Percentiles rank a stretch among this genome's conserved stretches.
phyloP scores from a whole-genome alignment of 202 grass and related monocot genomes.

The Brachypodium distachyon region DNA sequence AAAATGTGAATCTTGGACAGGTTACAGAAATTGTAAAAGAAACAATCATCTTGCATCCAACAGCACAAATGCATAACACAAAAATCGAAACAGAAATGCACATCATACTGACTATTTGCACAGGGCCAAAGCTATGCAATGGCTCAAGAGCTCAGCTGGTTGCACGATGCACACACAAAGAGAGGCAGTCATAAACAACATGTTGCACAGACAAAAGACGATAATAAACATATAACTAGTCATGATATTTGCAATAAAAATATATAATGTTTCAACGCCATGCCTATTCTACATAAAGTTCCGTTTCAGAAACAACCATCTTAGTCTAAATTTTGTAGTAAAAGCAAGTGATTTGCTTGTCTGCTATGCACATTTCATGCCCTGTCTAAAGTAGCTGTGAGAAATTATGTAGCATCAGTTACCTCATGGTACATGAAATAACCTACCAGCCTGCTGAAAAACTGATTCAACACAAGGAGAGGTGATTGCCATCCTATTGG shows the following conservation, averaged over 20 bases:
- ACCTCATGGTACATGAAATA: neutral
- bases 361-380: neutral
- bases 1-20: neutral
- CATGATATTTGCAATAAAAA: neutral
- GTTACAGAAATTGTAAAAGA: neutral
- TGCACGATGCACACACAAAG: neutral
- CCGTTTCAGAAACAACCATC: neutral
- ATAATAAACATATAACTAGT: neutral
- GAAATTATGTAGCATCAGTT: neutral
- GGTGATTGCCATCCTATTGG: neutral
- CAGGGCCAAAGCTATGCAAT: neutral
- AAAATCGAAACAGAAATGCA: neutral
- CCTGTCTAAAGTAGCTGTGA: neutral
- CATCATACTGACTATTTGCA: neutral
- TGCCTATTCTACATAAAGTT: neutral
- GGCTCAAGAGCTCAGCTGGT: conserved; percentile 1
- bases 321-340: neutral
- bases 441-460: neutral
- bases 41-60: neutral
- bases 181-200: neutral
- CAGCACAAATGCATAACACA: conserved; percentile 19
- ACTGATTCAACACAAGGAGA: neutral
- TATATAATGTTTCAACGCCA: neutral
- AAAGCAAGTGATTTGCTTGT: neutral
- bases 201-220: neutral